Evolutionary conservation across 164 flowering plant genomes (phyloP).

Genomic region (Cinnamomum chago): DNA sequence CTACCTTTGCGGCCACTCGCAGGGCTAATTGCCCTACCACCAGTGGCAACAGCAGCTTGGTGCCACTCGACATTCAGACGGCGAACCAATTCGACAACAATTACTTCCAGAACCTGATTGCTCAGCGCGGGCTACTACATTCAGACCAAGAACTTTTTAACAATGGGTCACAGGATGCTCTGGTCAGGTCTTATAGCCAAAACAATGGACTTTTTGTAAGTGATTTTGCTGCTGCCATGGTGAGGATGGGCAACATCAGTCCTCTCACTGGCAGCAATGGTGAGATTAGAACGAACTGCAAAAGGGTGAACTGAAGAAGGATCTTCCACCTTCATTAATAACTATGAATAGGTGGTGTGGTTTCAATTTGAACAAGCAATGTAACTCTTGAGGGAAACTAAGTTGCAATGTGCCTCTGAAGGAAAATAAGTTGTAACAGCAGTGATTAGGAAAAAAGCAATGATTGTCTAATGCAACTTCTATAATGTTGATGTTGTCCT

Average conservation of each 20-base stretch:
- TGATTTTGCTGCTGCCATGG: constrained; percentile 13
- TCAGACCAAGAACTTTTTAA: constrained; percentile 19
- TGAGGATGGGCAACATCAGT: constrained; percentile 19
- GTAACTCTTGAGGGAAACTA: too few relatives aligned
- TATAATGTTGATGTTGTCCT: too few relatives aligned
- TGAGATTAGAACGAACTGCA: constrained; percentile 18
- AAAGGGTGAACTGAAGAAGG: constrained; percentile 3
- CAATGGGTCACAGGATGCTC: constrained; percentile 7
- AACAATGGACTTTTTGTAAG: background rate
- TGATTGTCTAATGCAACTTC: too few relatives aligned
- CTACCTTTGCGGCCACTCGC: constrained; percentile 2
- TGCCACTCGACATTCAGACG: background rate
- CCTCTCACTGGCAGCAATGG: constrained; percentile 8
- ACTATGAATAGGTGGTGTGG: too few relatives aligned
- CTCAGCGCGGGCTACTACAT: constrained; percentile 13
- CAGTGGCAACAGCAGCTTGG: background rate
- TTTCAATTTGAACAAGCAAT: too few relatives aligned
- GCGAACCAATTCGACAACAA: background rate
- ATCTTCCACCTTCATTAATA: too few relatives aligned
- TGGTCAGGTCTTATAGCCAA: constrained; percentile 9
- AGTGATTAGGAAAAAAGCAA: too few relatives aligned
- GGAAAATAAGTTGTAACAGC: too few relatives aligned
- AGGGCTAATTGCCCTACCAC: background rate
- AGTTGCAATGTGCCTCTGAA: too few relatives aligned
- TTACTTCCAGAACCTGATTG: background rate